Conservation (phyloP, 305 asterid species). For the Solanum hybrid region DNA sequence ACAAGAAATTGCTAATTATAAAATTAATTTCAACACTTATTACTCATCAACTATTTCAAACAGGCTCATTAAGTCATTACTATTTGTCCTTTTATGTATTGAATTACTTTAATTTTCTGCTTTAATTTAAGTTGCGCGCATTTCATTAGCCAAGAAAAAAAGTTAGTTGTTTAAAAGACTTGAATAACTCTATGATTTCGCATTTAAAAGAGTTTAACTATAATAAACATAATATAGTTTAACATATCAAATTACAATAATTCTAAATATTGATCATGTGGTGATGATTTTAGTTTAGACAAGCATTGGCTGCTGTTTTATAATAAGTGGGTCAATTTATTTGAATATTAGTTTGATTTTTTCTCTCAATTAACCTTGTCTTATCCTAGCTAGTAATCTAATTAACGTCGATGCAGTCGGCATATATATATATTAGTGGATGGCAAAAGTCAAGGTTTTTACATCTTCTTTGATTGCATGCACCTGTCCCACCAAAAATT, state of each 20-base stretch:
- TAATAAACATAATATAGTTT: not conserved
- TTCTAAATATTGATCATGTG: not conserved
- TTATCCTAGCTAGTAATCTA: not conserved
- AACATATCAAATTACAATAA: not conserved
- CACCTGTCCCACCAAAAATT: not conserved
- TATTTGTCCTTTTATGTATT: not conserved
- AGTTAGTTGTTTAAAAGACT: not conserved
- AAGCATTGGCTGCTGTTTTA: not conserved
- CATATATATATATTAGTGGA: not conserved
- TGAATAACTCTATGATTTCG: not conserved
- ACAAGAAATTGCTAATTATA: not conserved
- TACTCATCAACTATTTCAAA: not conserved
- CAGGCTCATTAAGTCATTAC: not conserved
- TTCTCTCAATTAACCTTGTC: not conserved
- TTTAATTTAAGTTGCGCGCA: not conserved
- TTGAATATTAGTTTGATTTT: not conserved
- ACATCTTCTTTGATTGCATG: not conserved
- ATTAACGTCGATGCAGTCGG: not conserved
- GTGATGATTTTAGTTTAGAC: not conserved
- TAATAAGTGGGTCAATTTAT: not conserved
- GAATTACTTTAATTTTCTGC: not conserved
- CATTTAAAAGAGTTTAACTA: not conserved
- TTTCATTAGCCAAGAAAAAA: not conserved
- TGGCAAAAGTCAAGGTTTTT: not conserved
- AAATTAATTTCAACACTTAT: not conserved